Base-by-base conservation (phyloP, 495 filamentous ascomycete genomes). In the Penicillium tannophilum region DNA sequence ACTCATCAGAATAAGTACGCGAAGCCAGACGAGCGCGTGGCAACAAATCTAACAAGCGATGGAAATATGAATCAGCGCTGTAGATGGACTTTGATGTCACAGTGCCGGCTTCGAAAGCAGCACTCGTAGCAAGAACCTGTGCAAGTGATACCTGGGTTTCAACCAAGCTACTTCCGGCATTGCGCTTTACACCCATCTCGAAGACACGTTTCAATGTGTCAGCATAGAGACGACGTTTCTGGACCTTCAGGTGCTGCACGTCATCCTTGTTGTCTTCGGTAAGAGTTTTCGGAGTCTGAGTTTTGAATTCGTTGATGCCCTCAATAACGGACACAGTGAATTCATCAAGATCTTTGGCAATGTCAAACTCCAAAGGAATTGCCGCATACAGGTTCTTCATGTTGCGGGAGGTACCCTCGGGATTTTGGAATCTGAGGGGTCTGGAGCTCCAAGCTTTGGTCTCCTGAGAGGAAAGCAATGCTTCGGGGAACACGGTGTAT, bases 201-300 rank as follows among this genome's bases (percentile, higher is more conserved):
- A 91, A 85, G 2, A 97, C 72, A 7, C 82, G 82, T 65, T 89
- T 91, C 55, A 99, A 75, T 0, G 89, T 91, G 61, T 98, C 93
- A 1, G 90, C 87, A 61, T 93, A 94, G 14, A 97, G 84, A 62
- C 89, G 92, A n/a, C 91, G 86, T 73, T 99, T 99, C 54, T 90
- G 82, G 0, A 85, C 84, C 75, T 96, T 97, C 58, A 98, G 83
- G 72, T 97, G 90, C 63, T 90, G 90, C 35, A 97, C 85, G 7
- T 80, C 59, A 2, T 87, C 82, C 63, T 90, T 91, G 65, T 92
- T 97, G 6, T 96, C 91, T 26, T 93, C 88, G 0, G 83, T 96
- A 24, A 93, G 68, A 4, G 78, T 79, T 8, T 82, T 73, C 4
- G 93, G 95, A 0, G 93, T 99, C 56, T 89, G 86, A 52, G 88